These are phyloP conservation scores for Flaveria robusta DNA, from an alignment of 129 eudicot species.

Conservation along the genomic window DNA sequence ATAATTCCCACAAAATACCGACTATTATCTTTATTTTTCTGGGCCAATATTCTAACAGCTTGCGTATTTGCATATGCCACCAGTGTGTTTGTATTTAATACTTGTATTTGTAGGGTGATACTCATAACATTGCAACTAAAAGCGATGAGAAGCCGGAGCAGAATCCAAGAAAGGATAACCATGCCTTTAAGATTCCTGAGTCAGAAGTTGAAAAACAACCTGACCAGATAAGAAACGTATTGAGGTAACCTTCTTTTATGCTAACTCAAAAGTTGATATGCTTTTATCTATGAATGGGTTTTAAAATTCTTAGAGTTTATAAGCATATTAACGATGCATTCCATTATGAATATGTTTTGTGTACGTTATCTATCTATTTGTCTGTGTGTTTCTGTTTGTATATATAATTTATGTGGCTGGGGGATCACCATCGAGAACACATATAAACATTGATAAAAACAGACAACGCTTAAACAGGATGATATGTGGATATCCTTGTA, in stretches of 20 bases:
- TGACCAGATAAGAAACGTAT: slow-evolving; percentile 21
- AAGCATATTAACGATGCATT: background rate
- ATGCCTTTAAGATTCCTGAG: slow-evolving; percentile 19
- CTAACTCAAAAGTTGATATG: slow-evolving; percentile 18
- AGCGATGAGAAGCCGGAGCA: slow-evolving; percentile 29
- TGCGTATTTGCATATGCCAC: slow-evolving; percentile 3
- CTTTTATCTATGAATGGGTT: background rate
- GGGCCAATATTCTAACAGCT: too few species aligned
- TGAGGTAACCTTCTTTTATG: slow-evolving; percentile 25
- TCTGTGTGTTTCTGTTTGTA: background rate
- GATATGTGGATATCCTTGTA: background rate
- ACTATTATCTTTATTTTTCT: too few species aligned
- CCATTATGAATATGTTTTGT: background rate
- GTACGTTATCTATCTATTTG: background rate
- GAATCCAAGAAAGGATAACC: slow-evolving; percentile 20
- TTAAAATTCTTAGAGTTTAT: background rate
- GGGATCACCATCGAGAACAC: background rate
- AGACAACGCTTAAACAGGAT: background rate
- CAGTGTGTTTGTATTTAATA: background rate
- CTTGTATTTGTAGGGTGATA: slow-evolving; percentile 37
- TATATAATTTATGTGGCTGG: background rate
- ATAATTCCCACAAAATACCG: too few species aligned
- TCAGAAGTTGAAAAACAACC: slow-evolving; percentile 25
- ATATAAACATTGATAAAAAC: background rate
- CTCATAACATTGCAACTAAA: slow-evolving; percentile 25